Conservation (phyloP, 371 early-diverging fungal genomes). For the Circinella umbellata region DNA sequence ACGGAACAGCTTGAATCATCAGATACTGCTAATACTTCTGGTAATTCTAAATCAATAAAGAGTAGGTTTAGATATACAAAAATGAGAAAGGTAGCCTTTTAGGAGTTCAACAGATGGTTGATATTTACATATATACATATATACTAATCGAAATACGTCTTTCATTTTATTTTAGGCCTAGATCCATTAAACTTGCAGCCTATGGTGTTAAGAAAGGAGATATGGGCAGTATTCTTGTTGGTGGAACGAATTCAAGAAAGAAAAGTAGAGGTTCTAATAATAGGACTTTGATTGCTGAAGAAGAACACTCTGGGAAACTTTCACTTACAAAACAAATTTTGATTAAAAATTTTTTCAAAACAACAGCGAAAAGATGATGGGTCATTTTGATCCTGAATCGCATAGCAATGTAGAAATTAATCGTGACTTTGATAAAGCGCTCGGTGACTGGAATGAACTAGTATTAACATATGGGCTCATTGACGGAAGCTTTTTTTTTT, state of each 20-base stretch:
- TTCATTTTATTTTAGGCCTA: not conserved
- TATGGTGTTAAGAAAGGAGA: slow-evolving; percentile 85
- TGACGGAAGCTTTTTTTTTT: too few relatives aligned
- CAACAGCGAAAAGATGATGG: too few relatives aligned
- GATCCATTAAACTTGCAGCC: slow-evolving; percentile 59
- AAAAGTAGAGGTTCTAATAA: slow-evolving; percentile 15
- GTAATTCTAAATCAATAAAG: not conserved
- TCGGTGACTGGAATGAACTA: too few relatives aligned
- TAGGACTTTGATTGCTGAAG: slow-evolving; percentile 4
- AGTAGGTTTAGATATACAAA: not conserved
- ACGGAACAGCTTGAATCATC: slow-evolving; percentile 14
- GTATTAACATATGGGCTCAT: too few relatives aligned
- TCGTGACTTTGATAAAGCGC: too few relatives aligned
- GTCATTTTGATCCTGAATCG: too few relatives aligned
- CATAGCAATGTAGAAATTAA: too few relatives aligned
- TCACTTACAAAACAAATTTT: not conserved
- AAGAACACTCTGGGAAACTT: not conserved
- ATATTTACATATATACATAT: too few relatives aligned
- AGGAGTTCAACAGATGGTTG: not conserved
- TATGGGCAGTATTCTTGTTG: slow-evolving; percentile 77
- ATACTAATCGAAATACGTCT: not conserved
- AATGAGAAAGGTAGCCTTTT: not conserved
- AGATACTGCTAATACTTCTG: not conserved
- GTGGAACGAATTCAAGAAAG: slow-evolving; percentile 49
- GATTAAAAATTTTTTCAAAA: too few relatives aligned